A percentile compares a stretch with the other conserved stretches of the same genome.
Evolutionary conservation across 257 asterid genomes (phyloP).

Genomic region (Salvia splendens): DNA sequence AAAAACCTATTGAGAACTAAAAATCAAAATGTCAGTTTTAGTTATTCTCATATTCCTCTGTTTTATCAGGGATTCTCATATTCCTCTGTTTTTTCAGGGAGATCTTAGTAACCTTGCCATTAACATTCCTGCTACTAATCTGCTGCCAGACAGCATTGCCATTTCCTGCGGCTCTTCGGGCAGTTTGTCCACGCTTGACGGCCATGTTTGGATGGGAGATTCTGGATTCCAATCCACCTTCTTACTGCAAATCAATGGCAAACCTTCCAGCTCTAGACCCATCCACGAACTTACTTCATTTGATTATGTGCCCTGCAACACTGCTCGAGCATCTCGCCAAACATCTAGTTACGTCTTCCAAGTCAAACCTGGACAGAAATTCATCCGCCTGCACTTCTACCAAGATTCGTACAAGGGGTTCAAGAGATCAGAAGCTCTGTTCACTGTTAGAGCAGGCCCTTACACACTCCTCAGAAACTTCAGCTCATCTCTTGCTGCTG

Average conservation of each 20-base stretch:
- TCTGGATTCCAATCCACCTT: slow-evolving; percentile 27
- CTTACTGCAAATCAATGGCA: slow-evolving; percentile 42
- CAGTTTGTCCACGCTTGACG: slow-evolving; percentile 39
- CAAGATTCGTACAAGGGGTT: slow-evolving; percentile 41
- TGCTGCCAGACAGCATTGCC: slow-evolving; percentile 36
- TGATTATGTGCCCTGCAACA: slow-evolving; percentile 36
- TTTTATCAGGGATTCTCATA: slow-evolving; percentile 21
- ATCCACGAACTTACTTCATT: slow-evolving; percentile 17
- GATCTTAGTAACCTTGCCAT: slow-evolving; percentile 29
- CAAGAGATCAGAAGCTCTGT: slow-evolving; percentile 35
- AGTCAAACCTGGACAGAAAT: slow-evolving; percentile 42
- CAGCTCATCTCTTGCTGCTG: slow-evolving; percentile 31
- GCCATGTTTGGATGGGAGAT: slow-evolving; percentile 61
- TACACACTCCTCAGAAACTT: slow-evolving; percentile 49
- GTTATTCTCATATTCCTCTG: too few species aligned
- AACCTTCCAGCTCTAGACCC: slow-evolving; percentile 44
- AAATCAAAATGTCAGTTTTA: slow-evolving; percentile 17
- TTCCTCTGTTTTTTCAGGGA: slow-evolving; percentile 30
- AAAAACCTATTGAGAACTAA: not conserved
- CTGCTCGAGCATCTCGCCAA: slow-evolving; percentile 41
- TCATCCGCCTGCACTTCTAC: slow-evolving; percentile 52
- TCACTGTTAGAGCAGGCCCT: slow-evolving; percentile 45
- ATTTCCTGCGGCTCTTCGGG: slow-evolving; percentile 61
- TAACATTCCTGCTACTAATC: slow-evolving; percentile 8
- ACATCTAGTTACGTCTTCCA: slow-evolving; percentile 38